Evolutionary conservation across 2,329 filamentous ascomycete species (phyloP), one percentile per base, ranked within the genome.

Genomic region (Mycocentrospora acerina): DNA sequence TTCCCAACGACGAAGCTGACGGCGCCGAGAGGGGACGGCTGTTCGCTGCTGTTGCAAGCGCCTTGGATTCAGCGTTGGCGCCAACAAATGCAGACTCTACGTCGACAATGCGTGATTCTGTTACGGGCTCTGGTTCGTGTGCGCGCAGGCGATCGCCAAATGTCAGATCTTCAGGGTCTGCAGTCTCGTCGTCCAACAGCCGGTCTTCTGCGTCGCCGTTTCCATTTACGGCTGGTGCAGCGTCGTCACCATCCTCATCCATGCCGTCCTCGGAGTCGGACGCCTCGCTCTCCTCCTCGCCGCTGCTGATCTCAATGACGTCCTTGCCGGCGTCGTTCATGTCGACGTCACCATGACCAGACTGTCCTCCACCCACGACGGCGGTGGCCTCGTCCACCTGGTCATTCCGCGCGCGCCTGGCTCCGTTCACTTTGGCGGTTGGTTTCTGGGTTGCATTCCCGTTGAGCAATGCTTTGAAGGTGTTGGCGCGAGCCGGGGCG

Each of bases 131-230:
- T 7, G 56, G 51, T 40, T 83, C 81, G 53, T 81, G 76, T 31
- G 78, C 78, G 49, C 83, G 85, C 28, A 95, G 76, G 30, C 94
- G 80, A 62, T 97, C 91, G 55, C 90, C 91, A 64, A 97, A 95
- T 0, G 89, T 88, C 3, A 88, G 86, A 48, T 80, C 78, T 34
- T 74, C 72, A 10, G 57, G 50, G 27, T 70, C 73, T 26, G 67
- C 53, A 10, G 55, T 62, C 6, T 57, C 64, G 7, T 66, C 59
- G 11, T 67, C 67, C 11, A 50, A 51, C 7, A 53, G 57, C 24
- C 66, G 68, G 10, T 68, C 57, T 50, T 69, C 68, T 7, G 58
- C 61, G 15, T 53, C 46, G 9, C 39, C 41, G 5, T 51, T 41
- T 26, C 53, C 58, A 35, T 59, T 53, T 37, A 43, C 37, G 25